Conservation (phyloP, 768 basidiomycete species). For the Cystofilobasidium ferigula region DNA sequence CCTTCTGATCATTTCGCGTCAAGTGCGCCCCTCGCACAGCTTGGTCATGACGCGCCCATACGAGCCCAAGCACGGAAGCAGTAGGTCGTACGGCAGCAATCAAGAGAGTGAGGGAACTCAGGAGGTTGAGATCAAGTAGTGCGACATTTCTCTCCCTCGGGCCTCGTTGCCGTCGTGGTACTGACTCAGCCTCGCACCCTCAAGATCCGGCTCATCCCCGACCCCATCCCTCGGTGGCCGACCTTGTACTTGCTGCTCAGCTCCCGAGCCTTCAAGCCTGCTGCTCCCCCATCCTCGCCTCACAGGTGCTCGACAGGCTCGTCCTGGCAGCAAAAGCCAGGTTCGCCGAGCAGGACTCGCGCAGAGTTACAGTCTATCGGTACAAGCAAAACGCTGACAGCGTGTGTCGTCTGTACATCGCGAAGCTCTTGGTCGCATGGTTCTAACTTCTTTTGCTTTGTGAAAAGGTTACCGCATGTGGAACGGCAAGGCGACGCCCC, state of each 20-base stretch:
- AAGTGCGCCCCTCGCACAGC: neutral
- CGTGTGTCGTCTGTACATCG: neutral
- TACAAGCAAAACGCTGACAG: neutral
- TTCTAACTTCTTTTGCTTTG: neutral
- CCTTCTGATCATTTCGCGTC: constrained; percentile 8
- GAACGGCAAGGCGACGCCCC: constrained; percentile 8
- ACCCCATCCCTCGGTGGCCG: neutral
- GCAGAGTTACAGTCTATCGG: neutral
- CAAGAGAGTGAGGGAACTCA: no score
- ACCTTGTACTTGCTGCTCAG: neutral
- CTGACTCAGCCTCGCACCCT: neutral
- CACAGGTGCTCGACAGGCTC: neutral
- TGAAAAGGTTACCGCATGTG: neutral
- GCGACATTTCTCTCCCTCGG: neutral
- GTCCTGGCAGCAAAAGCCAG: neutral
- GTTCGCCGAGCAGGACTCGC: constrained; percentile 2
- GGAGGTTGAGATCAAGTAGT: constrained; percentile 13
- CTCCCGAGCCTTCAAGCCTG: neutral
- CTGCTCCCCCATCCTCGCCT: neutral
- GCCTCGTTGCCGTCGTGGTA: neutral
- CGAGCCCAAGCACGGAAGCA: no score
- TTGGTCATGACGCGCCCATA: no score
- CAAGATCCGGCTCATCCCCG: constrained; percentile 15
- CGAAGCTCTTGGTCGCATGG: neutral
- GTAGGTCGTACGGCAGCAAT: neutral